Conservation (phyloP, 1,139 yeast species). For the Candida tetrigidarum region DNA sequence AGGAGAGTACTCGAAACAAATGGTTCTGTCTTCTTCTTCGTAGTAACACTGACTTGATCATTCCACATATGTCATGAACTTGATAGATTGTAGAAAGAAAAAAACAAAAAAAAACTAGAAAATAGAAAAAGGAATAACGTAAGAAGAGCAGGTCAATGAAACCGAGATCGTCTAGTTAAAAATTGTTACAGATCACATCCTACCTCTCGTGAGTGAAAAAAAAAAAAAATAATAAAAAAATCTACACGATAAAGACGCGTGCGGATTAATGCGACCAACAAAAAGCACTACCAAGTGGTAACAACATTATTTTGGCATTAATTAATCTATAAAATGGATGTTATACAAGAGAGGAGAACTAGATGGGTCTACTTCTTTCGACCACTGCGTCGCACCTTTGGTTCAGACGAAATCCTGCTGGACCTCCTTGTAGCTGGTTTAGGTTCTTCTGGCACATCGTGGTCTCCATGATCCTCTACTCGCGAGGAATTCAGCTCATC, state of each 20-base stretch:
- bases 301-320: too few species aligned
- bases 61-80: too few species aligned
- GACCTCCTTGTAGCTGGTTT: slow-evolving; percentile 24
- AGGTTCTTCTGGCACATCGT: slow-evolving; percentile 14
- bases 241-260: not conserved
- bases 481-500: slow-evolving; percentile 13
- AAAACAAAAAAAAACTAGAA: not conserved
- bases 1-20: not conserved
- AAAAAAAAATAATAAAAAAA: too few species aligned
- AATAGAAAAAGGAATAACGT: not conserved
- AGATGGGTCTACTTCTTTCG: slow-evolving; percentile 27
- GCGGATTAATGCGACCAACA: too few species aligned
- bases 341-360: too few species aligned
- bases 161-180: too few species aligned
- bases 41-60: not conserved
- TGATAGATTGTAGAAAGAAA: not conserved
- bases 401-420: slow-evolving; percentile 20
- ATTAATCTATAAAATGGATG: too few species aligned
- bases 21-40: slow-evolving; percentile 1
- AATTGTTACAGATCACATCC: not conserved
- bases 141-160: too few species aligned
- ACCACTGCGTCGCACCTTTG: slow-evolving; percentile 31
- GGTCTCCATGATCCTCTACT: slow-evolving; percentile 12
- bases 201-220: too few species aligned
- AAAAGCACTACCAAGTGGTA: too few species aligned